Evolutionary conservation across 768 basidiomycete species (phyloP).

Genomic region (Mycena epipterygia): DNA sequence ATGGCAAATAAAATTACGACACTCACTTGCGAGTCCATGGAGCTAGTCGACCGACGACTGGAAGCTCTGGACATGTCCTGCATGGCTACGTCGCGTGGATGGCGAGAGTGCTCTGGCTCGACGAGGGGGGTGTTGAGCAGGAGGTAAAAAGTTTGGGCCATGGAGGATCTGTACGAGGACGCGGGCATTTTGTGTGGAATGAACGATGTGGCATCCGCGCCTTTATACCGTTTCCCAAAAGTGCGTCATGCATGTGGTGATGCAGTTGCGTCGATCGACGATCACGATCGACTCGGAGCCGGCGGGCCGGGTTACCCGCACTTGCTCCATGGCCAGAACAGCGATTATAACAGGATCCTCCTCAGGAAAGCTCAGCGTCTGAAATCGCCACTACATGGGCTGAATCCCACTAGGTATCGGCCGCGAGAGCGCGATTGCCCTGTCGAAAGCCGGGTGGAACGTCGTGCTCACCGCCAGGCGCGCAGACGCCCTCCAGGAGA

Average conservation of each 20-base stretch:
- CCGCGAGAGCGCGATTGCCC: constrained; percentile 72
- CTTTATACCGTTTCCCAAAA: too few species aligned
- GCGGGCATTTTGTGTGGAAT: constrained; percentile 1
- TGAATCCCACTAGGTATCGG: constrained; percentile 67
- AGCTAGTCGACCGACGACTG: background rate
- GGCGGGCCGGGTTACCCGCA: background rate
- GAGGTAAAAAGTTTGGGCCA: constrained; percentile 26
- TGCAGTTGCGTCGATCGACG: too few species aligned
- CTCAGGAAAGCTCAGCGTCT: constrained; percentile 50
- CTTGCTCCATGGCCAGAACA: background rate
- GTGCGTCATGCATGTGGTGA: too few species aligned
- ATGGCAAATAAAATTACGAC: background rate
- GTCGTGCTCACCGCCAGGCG: constrained; percentile 77
- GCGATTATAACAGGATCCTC: constrained; percentile 14
- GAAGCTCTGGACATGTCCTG: constrained; percentile 19
- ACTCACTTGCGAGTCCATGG: constrained; percentile 1
- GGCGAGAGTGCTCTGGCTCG: constrained; percentile 8
- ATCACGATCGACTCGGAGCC: background rate
- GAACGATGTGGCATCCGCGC: too few species aligned
- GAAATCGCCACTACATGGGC: constrained; percentile 32
- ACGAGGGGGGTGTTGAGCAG: constrained; percentile 31
- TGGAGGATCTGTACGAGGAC: constrained; percentile 20
- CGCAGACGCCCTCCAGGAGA: constrained; percentile 68
- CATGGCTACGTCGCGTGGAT: constrained; percentile 11
- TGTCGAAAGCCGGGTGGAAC: constrained; percentile 79